Evolutionary conservation across 352 stramenopile species (phyloP).

Genomic region (Thalassiosira delicatula): DNA sequence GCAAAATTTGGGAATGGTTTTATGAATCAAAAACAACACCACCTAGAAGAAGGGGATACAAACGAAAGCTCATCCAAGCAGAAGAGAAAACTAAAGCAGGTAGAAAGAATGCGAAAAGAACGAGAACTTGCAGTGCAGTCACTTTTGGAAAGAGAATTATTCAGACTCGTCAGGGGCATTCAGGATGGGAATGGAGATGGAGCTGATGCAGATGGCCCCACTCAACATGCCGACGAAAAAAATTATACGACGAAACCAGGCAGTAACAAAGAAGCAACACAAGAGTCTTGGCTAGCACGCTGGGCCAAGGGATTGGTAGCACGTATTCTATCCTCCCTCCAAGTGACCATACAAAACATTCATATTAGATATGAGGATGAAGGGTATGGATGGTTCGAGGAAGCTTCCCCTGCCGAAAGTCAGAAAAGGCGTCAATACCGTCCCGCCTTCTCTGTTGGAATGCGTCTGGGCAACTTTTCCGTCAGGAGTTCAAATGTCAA

Average conservation of each 20-base stretch:
- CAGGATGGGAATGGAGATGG: background rate
- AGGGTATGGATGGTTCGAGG: conserved; percentile 66
- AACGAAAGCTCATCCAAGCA: conserved; percentile 2
- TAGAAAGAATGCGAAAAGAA: conserved; percentile 25
- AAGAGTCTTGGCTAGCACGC: conserved; percentile 27
- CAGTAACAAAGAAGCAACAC: no score
- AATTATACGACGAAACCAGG: background rate
- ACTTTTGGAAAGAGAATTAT: conserved; percentile 44
- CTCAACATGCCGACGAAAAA: background rate
- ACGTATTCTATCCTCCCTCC: conserved; percentile 69
- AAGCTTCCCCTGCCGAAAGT: background rate
- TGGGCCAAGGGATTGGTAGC: conserved; percentile 71
- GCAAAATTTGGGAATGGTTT: background rate
- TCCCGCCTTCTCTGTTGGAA: conserved; percentile 72
- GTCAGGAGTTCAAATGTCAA: conserved; percentile 43
- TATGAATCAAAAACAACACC: background rate
- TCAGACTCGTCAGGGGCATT: conserved; percentile 35
- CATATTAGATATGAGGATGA: conserved; percentile 83
- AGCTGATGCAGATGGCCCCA: background rate
- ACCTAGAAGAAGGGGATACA: background rate
- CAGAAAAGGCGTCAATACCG: conserved; percentile 36
- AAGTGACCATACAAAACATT: conserved; percentile 79
- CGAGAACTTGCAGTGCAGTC: conserved; percentile 43
- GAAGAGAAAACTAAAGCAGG: background rate
- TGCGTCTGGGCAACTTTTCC: conserved; percentile 72